Evolutionary conservation across 768 basidiomycete species (phyloP).

Genomic region (Boletus reticulatus): DNA sequence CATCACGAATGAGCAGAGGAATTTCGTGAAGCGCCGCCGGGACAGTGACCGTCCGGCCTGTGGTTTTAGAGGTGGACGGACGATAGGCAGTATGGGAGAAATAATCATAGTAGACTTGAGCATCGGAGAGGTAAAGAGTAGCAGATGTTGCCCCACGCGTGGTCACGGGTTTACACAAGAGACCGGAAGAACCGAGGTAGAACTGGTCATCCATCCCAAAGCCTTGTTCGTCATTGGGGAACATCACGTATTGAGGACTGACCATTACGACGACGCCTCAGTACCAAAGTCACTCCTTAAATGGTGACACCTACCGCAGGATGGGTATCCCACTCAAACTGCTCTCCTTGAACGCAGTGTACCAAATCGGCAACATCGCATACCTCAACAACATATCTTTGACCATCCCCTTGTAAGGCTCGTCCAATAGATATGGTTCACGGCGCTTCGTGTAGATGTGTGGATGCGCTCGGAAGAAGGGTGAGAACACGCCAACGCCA

Average conservation of each 20-base stretch:
- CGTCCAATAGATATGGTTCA: slow-evolving; percentile 89
- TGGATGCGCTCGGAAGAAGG: slow-evolving; percentile 98
- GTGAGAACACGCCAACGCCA: slow-evolving; percentile 90
- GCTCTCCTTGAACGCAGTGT: slow-evolving; percentile 93
- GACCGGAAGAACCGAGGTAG: slow-evolving; percentile 83
- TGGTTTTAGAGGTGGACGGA: slow-evolving; percentile 41
- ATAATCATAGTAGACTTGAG: slow-evolving; percentile 95
- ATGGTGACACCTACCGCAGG: slow-evolving; percentile 53
- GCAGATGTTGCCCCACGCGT: slow-evolving; percentile 65
- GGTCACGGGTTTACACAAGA: slow-evolving; percentile 91
- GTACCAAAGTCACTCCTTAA: background rate
- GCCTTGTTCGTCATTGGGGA: slow-evolving; percentile 85
- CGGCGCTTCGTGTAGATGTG: slow-evolving; percentile 97
- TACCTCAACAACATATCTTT: slow-evolving; percentile 83
- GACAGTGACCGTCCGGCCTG: slow-evolving; percentile 71
- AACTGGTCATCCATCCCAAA: slow-evolving; percentile 94
- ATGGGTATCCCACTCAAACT: slow-evolving; percentile 80
- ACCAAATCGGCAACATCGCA: slow-evolving; percentile 88
- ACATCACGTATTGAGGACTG: slow-evolving; percentile 94
- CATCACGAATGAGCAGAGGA: slow-evolving; percentile 87
- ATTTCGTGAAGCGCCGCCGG: slow-evolving; percentile 75
- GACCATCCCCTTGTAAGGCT: slow-evolving; percentile 84
- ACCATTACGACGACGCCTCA: background rate
- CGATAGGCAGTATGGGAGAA: slow-evolving; percentile 69
- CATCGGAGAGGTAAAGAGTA: slow-evolving; percentile 82